Percentiles rank a stretch among this genome's conserved stretches.
These are phyloP conservation scores for Daedaleopsis sinensis DNA, from an alignment of 768 basidiomycete species.

Conservation along the genomic window DNA sequence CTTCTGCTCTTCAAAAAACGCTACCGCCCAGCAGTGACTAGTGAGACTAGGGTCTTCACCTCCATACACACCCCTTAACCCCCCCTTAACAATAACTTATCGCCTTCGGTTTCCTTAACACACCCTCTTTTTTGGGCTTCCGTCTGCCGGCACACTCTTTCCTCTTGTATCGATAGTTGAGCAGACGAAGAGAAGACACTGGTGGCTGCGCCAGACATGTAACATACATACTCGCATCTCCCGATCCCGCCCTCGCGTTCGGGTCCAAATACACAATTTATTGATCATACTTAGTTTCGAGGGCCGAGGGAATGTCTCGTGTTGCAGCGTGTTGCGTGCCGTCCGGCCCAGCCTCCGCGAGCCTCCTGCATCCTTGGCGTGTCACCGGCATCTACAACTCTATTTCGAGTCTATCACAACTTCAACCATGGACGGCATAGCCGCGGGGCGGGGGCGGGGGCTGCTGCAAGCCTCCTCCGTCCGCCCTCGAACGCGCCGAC, in stretches of 20 bases:
- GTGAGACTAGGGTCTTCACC: neutral
- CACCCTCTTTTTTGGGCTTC: neutral
- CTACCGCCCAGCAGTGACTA: neutral
- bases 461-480: neutral
- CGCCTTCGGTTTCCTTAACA: constrained; percentile 4
- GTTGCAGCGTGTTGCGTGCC: no score
- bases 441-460: neutral
- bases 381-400: neutral
- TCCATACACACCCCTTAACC: neutral
- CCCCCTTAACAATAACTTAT: constrained; percentile 15
- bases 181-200: neutral
- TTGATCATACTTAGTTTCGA: neutral
- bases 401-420: neutral
- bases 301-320: no score
- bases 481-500: neutral
- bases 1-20: neutral
- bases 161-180: neutral
- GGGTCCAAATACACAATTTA: neutral
- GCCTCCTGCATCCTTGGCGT: neutral
- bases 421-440: neutral
- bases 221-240: neutral
- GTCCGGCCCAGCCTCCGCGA: no score
- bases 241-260: neutral
- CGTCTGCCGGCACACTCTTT: neutral
- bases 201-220: neutral